phyloP scores from a whole-genome alignment of 108 stramenopile species.

The Cyclotella sp. region DNA sequence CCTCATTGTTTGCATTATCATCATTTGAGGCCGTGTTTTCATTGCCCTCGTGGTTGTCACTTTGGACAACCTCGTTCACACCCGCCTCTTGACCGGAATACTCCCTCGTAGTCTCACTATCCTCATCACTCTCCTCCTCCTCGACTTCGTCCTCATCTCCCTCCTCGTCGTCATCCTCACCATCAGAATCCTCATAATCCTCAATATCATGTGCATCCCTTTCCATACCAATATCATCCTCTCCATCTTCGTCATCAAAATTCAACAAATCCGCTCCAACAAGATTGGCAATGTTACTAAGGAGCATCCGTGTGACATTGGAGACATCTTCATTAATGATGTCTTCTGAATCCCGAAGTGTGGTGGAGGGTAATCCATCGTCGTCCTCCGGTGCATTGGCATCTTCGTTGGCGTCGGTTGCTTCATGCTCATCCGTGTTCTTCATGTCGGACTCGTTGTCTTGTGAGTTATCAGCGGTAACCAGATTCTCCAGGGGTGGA shows the following conservation, averaged over 20 bases:
- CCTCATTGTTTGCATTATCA: constrained; percentile 9
- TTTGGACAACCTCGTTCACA: neutral
- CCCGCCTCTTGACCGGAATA: constrained; percentile 17
- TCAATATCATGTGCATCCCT: constrained; percentile 13
- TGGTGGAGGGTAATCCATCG: constrained; percentile 10
- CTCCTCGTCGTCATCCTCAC: constrained; percentile 15
- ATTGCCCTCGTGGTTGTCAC: neutral
- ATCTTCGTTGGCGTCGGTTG: neutral
- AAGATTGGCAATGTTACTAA: constrained; percentile 37
- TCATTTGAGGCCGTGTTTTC: neutral
- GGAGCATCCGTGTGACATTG: constrained; percentile 13
- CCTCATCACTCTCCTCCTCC: constrained; percentile 8
- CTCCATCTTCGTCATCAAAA: constrained; percentile 35
- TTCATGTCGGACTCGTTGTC: too few species aligned
- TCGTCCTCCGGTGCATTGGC: constrained; percentile 3
- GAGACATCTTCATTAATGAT: constrained; percentile 9
- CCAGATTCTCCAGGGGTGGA: neutral
- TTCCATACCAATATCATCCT: constrained; percentile 20
- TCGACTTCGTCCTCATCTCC: constrained; percentile 10
- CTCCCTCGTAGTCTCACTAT: constrained; percentile 21
- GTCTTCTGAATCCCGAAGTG: neutral
- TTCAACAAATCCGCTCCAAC: constrained; percentile 32
- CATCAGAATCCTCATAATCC: constrained; percentile 4
- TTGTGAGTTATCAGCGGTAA: too few species aligned
- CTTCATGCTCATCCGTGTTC: too few species aligned